These are phyloP conservation scores for Vigna unguiculata DNA, from an alignment of 306 rosid species.

Conservation along the genomic window DNA sequence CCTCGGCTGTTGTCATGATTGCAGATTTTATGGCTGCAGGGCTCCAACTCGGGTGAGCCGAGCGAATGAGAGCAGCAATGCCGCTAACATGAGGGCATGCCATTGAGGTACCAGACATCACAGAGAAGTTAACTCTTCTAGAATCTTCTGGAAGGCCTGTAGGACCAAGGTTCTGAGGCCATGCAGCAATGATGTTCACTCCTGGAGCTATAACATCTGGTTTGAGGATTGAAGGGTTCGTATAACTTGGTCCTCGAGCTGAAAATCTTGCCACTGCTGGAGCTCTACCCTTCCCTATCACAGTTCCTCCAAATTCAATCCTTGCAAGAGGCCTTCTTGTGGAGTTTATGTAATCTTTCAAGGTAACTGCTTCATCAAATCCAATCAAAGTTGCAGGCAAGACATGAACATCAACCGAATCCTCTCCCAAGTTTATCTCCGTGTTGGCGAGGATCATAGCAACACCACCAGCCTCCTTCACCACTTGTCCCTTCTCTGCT, in stretches of 20 bases:
- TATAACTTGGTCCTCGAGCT: constrained; percentile 83
- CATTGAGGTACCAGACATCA: constrained; percentile 98
- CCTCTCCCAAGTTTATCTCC: constrained; percentile 81
- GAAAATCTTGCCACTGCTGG: constrained; percentile 91
- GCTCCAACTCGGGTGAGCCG: constrained; percentile 79
- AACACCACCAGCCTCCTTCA: constrained; percentile 87
- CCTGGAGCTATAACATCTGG: constrained; percentile 97
- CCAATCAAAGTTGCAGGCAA: constrained; percentile 91
- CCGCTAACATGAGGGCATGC: constrained; percentile 96
- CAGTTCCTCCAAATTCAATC: constrained; percentile 82
- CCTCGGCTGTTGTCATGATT: constrained; percentile 79
- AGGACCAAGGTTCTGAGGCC: constrained; percentile 98
- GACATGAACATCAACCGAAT: constrained; percentile 93
- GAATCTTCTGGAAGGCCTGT: constrained; percentile 80
- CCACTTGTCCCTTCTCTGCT: constrained; percentile 89
- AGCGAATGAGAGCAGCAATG: constrained; percentile 76
- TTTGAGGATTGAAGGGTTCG: constrained; percentile 89
- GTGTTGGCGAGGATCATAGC: constrained; percentile 90
- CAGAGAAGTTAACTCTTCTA: constrained; percentile 82
- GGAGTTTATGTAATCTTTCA: constrained; percentile 77
- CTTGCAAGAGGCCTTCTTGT: constrained; percentile 66
- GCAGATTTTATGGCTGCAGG: constrained; percentile 90
- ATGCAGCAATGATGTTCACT: constrained; percentile 94
- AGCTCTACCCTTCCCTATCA: constrained; percentile 71
- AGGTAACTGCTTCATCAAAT: constrained; percentile 68